A percentile compares a stretch with the other conserved stretches of the same genome.
Conservation (phyloP, 495 filamentous ascomycete species). For the Apiosordaria backusii region DNA sequence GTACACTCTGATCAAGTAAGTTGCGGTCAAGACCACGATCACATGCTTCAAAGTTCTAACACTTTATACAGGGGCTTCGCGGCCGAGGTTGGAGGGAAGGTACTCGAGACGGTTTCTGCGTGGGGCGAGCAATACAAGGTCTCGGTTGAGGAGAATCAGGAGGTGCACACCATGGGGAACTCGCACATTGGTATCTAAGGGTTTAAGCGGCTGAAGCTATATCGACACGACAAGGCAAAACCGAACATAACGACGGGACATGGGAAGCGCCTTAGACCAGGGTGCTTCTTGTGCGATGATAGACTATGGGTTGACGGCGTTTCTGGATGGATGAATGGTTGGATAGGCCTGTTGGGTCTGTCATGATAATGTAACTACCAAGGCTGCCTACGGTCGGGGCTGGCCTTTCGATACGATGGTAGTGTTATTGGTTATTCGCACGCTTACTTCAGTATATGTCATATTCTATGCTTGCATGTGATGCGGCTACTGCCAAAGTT, state of each 20-base stretch:
- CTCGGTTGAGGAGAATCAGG: slow-evolving; percentile 71
- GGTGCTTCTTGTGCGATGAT: not conserved
- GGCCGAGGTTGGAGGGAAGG: slow-evolving; percentile 62
- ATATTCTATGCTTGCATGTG: not conserved
- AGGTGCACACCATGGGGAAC: slow-evolving; percentile 19
- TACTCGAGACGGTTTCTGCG: slow-evolving; percentile 65
- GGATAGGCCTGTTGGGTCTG: not conserved
- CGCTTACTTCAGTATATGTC: not conserved
- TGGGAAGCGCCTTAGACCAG: not conserved
- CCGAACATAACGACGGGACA: not conserved
- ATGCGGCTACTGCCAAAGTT: not conserved
- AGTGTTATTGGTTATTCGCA: not conserved
- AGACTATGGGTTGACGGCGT: not conserved
- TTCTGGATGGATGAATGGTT: not conserved
- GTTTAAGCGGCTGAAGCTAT: not conserved
- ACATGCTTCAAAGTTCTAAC: slow-evolving; percentile 14
- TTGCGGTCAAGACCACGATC: not conserved
- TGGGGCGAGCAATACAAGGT: slow-evolving; percentile 62
- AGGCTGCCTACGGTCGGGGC: too few species aligned
- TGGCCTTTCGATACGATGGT: not conserved
- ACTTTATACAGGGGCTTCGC: slow-evolving; percentile 63
- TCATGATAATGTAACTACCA: too few species aligned
- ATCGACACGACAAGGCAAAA: not conserved
- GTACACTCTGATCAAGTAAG: slow-evolving; percentile 56
- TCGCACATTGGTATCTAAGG: slow-evolving; percentile 7